phyloP scores from a whole-genome alignment of 306 rosid genomes.

The Luffa aegyptiaca region DNA sequence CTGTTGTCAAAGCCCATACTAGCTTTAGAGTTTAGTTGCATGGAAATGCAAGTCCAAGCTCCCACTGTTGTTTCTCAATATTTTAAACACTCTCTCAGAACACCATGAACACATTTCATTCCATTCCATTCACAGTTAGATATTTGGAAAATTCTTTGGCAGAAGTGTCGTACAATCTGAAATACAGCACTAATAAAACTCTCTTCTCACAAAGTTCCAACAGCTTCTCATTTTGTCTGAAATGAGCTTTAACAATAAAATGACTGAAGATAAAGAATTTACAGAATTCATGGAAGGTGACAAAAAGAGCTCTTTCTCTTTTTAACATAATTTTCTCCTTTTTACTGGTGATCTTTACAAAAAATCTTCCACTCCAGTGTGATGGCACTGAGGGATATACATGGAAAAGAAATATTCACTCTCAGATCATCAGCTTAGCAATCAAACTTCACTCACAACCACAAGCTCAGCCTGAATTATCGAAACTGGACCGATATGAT shows the following conservation, averaged over 20 bases:
- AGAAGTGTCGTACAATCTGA: neutral
- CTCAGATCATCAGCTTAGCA: constrained; percentile 14
- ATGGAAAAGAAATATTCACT: constrained; percentile 23
- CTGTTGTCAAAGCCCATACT: constrained; percentile 72
- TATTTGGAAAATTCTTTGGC: neutral
- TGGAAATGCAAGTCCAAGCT: constrained; percentile 87
- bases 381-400: constrained; percentile 19
- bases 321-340: neutral
- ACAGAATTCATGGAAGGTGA: constrained; percentile 1
- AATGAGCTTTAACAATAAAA: neutral
- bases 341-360: constrained; percentile 29
- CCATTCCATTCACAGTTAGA: neutral
- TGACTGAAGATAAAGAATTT: neutral
- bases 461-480: constrained; percentile 12
- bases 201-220: neutral
- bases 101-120: constrained; percentile 13
- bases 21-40: constrained; percentile 66
- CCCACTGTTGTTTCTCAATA: constrained; percentile 38
- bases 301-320: constrained; percentile 5
- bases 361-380: constrained; percentile 17
- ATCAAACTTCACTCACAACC: constrained; percentile 38
- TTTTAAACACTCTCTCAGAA: constrained; percentile 23
- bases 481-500: constrained; percentile 16
- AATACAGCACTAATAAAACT: neutral
- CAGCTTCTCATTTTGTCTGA: neutral